Conservation (phyloP, 2,329 filamentous ascomycete genomes). For the Fusarium pseudonygamai region DNA sequence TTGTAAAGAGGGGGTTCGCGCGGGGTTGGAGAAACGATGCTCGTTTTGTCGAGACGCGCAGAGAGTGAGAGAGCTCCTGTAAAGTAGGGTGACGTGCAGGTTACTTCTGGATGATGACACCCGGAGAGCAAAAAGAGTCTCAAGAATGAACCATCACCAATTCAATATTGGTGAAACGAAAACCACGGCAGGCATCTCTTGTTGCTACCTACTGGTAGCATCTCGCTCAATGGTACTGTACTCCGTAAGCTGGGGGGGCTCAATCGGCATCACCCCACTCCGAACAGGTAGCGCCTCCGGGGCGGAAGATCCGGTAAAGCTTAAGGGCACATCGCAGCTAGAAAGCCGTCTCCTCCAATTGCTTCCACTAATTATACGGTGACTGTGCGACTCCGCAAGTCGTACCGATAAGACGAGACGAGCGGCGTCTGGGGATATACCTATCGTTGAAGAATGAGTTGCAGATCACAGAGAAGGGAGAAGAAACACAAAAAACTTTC, state of each 20-base stretch:
- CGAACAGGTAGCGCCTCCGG: slow-evolving; percentile 19
- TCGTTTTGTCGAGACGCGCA: neutral
- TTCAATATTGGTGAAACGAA: neutral
- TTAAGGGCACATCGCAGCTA: slow-evolving; percentile 20
- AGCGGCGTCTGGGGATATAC: slow-evolving; percentile 16
- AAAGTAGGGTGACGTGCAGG: slow-evolving; percentile 29
- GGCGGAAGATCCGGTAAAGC: slow-evolving; percentile 39
- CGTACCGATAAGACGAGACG: slow-evolving; percentile 18
- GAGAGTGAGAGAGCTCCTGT: neutral
- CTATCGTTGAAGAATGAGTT: neutral
- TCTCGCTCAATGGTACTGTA: slow-evolving; percentile 11
- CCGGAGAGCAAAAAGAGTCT: neutral
- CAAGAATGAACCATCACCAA: neutral
- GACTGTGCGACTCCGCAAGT: neutral
- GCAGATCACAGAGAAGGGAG: slow-evolving; percentile 3
- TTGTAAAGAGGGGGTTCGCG: slow-evolving; percentile 10
- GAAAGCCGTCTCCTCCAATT: neutral
- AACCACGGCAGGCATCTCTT: neutral
- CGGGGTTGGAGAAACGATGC: slow-evolving; percentile 13
- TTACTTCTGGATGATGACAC: slow-evolving; percentile 20
- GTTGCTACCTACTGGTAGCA: neutral
- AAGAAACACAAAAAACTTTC: neutral
- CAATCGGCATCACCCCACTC: slow-evolving; percentile 27
- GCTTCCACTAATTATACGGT: neutral
- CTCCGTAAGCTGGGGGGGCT: slow-evolving; percentile 9